Percentiles rank a stretch among this genome's conserved stretches.
Evolutionary conservation across 306 rosid genomes (phyloP).

Genomic region (Quercus engelmannii): DNA sequence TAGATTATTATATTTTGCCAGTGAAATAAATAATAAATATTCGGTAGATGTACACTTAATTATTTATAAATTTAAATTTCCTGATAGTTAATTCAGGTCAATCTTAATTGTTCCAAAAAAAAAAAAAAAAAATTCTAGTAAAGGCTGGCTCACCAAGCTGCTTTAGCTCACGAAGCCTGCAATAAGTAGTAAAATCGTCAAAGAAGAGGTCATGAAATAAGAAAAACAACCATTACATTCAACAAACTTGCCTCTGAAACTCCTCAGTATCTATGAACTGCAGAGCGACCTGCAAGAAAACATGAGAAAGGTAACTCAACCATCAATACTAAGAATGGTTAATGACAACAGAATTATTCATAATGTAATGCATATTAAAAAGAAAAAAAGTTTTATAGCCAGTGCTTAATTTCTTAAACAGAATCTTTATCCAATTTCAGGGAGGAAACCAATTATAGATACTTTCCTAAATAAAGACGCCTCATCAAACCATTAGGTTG

Average conservation of each 20-base stretch:
- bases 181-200: background rate
- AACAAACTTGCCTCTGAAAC: conserved; percentile 49
- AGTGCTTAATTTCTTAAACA: background rate
- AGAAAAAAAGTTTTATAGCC: no score
- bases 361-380: background rate
- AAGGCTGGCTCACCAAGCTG: conserved; percentile 40
- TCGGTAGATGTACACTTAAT: background rate
- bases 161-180: conserved; percentile 56
- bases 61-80: background rate
- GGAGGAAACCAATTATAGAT: background rate
- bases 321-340: background rate
- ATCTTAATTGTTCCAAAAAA: no score
- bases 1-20: background rate
- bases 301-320: background rate
- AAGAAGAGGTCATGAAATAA: background rate
- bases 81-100: background rate
- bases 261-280: conserved; percentile 50
- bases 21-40: background rate
- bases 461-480: background rate
- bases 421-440: background rate
- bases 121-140: background rate
- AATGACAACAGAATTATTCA: background rate
- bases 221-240: background rate
- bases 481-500: background rate
- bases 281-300: conserved; percentile 35